Evolutionary conservation across 371 early-diverging fungal species (phyloP).

Genomic region (Vairimorpha apis): DNA sequence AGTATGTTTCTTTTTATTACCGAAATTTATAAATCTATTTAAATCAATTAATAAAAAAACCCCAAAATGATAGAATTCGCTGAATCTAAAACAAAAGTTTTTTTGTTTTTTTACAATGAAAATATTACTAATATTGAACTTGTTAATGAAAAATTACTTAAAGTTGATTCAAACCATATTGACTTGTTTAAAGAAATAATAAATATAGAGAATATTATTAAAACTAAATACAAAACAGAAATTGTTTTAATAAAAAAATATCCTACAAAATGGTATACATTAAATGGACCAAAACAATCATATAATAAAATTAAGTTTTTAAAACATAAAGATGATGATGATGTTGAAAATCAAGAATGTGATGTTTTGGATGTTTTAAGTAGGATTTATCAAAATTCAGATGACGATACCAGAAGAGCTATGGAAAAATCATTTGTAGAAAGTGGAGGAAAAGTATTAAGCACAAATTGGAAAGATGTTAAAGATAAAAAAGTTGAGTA

Average conservation of each 20-base stretch:
- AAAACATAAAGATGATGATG: conserved; percentile 64
- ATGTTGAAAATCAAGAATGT: conserved; percentile 74
- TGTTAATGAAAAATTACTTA: not conserved
- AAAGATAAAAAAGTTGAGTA: conserved; percentile 70
- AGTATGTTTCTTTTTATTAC: too few species aligned
- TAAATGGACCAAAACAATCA: not conserved
- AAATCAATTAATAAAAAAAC: too few species aligned
- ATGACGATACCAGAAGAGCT: conserved; percentile 78
- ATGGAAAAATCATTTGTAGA: conserved; percentile 95
- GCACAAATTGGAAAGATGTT: conserved; percentile 89
- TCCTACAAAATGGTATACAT: conserved; percentile 2
- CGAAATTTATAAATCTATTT: too few species aligned
- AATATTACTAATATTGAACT: not conserved
- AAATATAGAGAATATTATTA: not conserved
- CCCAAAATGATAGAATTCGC: not conserved
- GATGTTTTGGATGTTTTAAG: conserved; percentile 79
- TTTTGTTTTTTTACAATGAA: not conserved
- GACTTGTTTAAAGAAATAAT: not conserved
- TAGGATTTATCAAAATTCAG: conserved; percentile 76
- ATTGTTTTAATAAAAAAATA: conserved; percentile 2
- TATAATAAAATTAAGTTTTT: too few species aligned
- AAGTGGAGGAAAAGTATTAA: conserved; percentile 81
- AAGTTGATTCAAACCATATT: not conserved
- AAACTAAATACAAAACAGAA: not conserved
- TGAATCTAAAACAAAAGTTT: not conserved